phyloP scores from a whole-genome alignment of 805 yeast genomes.

The Maudiozyma pseudohumilis region DNA sequence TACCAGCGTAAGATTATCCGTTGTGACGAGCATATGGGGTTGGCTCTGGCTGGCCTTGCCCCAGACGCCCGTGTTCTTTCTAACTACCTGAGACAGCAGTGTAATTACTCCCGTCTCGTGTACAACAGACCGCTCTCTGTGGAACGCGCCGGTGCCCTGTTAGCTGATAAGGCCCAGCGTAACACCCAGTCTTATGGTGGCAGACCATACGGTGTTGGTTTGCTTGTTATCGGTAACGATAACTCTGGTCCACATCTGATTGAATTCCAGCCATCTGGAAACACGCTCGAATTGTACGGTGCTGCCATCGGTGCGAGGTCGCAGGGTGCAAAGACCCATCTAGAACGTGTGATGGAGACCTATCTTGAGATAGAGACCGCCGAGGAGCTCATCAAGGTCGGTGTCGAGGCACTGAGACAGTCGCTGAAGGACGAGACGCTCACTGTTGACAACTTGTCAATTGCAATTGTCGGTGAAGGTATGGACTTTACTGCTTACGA shows the following conservation, averaged over 20 bases:
- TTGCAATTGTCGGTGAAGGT: slow-evolving; percentile 85
- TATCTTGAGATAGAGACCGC: slow-evolving; percentile 45
- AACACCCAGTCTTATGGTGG: slow-evolving; percentile 95
- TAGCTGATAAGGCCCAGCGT: slow-evolving; percentile 94
- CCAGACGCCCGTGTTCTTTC: slow-evolving; percentile 96
- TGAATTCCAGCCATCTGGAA: slow-evolving; percentile 95
- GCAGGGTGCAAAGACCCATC: slow-evolving; percentile 93
- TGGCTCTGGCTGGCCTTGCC: slow-evolving; percentile 94
- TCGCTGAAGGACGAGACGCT: slow-evolving; percentile 92
- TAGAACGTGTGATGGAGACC: slow-evolving; percentile 73
- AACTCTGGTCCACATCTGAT: slow-evolving; percentile 88
- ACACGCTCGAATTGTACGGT: slow-evolving; percentile 82
- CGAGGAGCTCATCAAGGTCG: slow-evolving; percentile 75
- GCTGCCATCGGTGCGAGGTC: slow-evolving; percentile 98
- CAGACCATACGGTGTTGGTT: slow-evolving; percentile 97
- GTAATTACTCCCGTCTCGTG: slow-evolving; percentile 76
- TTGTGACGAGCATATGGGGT: slow-evolving; percentile 88
- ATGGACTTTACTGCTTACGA: slow-evolving; percentile 68
- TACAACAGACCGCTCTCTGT: slow-evolving; percentile 80
- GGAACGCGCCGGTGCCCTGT: slow-evolving; percentile 68
- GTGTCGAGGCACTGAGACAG: slow-evolving; percentile 84
- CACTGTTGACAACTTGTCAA: slow-evolving; percentile 72
- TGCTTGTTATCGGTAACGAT: slow-evolving; percentile 81
- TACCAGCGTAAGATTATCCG: slow-evolving; percentile 89
- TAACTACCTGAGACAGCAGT: slow-evolving; percentile 81